These are phyloP conservation scores for Xylariaceae sp. DNA, from an alignment of 2,329 filamentous ascomycete genomes.

Conservation along the genomic window DNA sequence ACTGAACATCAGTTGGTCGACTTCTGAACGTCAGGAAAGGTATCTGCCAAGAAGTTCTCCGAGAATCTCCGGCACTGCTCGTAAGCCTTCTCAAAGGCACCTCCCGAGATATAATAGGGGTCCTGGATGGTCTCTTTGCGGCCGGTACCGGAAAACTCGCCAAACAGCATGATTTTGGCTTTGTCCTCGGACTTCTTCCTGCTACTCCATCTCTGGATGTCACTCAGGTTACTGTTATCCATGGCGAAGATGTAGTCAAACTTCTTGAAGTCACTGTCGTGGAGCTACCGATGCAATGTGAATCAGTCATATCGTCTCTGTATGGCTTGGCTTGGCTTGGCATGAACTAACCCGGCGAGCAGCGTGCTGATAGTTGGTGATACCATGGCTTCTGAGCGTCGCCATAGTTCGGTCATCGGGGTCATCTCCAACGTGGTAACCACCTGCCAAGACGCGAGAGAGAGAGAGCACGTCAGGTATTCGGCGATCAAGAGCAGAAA, in stretches of 20 bases:
- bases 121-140: slow-evolving; percentile 71
- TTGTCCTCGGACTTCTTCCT: slow-evolving; percentile 51
- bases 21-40: slow-evolving; percentile 38
- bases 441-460: slow-evolving; percentile 42
- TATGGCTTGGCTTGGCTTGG: not conserved
- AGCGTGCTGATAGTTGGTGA: slow-evolving; percentile 69
- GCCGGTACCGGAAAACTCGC: slow-evolving; percentile 66
- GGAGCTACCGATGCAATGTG: slow-evolving; percentile 37
- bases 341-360: slow-evolving; percentile 62
- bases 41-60: slow-evolving; percentile 64
- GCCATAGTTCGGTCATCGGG: slow-evolving; percentile 81
- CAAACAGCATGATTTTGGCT: slow-evolving; percentile 74
- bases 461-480: slow-evolving; percentile 3
- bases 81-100: slow-evolving; percentile 81
- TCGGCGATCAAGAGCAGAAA: not conserved
- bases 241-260: slow-evolving; percentile 97
- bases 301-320: slow-evolving; percentile 2
- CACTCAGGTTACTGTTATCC: slow-evolving; percentile 80
- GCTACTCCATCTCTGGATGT: slow-evolving; percentile 58
- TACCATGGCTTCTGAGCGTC: slow-evolving; percentile 68
- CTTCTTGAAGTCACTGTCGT: slow-evolving; percentile 65
- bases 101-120: slow-evolving; percentile 83
- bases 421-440: slow-evolving; percentile 71
- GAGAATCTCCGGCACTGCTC: slow-evolving; percentile 76
- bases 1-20: slow-evolving; percentile 10